Percentiles rank a stretch among this genome's conserved stretches.
These are phyloP conservation scores for Fusarium circinatum DNA, from an alignment of 2,329 filamentous ascomycete genomes.

Conservation along the genomic window DNA sequence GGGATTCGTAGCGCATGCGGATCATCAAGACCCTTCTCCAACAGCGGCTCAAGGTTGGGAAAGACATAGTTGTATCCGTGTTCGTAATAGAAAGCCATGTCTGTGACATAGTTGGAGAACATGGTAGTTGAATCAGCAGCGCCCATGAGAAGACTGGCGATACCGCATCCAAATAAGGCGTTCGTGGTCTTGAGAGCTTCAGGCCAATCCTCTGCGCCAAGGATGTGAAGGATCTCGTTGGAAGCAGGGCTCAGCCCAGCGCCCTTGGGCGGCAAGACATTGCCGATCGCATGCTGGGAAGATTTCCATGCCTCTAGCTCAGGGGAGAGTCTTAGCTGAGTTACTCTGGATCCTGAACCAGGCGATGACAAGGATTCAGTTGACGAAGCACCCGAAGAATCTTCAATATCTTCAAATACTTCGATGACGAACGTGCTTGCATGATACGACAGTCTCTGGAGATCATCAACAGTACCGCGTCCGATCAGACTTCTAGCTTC, in stretches of 20 bases:
- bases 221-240: constrained; percentile 10
- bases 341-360: constrained; percentile 15
- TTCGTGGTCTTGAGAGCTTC: constrained; percentile 39
- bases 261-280: constrained; percentile 36
- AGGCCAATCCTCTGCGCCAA: constrained; percentile 35
- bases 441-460: constrained; percentile 25
- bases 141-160: constrained; percentile 39
- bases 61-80: constrained; percentile 43
- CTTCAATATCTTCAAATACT: constrained; percentile 33
- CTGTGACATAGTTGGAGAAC: constrained; percentile 41
- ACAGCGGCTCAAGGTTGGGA: constrained; percentile 29
- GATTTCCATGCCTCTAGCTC: constrained; percentile 37
- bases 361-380: constrained; percentile 10
- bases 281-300: constrained; percentile 32
- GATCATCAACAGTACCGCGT: constrained; percentile 25
- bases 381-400: constrained; percentile 14
- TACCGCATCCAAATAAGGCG: constrained; percentile 37
- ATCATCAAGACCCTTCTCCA: constrained; percentile 31
- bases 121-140: constrained; percentile 35
- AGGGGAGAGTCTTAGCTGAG: constrained; percentile 32
- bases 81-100: constrained; percentile 41
- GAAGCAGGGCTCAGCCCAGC: constrained; percentile 31
- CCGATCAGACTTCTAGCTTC: constrained; percentile 37
- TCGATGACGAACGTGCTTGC: constrained; percentile 31
- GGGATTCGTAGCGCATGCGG: constrained; percentile 32